Conservation (phyloP, 1,284 basidiomycete genomes). For the Ceratobasidium sp. region DNA sequence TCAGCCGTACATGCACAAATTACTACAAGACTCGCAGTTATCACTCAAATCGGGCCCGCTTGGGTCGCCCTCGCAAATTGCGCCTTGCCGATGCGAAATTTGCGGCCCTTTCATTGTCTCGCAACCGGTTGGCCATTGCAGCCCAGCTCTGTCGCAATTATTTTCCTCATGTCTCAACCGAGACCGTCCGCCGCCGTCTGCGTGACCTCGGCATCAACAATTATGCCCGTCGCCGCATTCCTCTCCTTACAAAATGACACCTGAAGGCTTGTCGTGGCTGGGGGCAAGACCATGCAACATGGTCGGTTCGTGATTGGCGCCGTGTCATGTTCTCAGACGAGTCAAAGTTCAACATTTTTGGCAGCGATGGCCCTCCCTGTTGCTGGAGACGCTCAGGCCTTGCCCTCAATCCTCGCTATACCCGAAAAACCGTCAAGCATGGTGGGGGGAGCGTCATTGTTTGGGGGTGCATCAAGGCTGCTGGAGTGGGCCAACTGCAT, state of each 20-base stretch:
- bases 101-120: slow-evolving; percentile 9
- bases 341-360: slow-evolving; percentile 10
- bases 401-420: neutral
- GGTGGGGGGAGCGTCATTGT: slow-evolving; percentile 20
- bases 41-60: neutral
- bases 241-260: neutral
- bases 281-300: slow-evolving; percentile 25
- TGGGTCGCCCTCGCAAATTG: slow-evolving; percentile 3
- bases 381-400: neutral
- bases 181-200: slow-evolving; percentile 2
- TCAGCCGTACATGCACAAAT: neutral
- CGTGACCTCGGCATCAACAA: neutral
- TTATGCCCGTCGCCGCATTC: neutral
- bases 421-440: slow-evolving; percentile 11
- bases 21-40: neutral
- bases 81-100: slow-evolving; percentile 1
- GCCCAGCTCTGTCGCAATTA: neutral
- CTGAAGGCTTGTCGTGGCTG: neutral
- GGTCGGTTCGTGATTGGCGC: slow-evolving; percentile 3
- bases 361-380: neutral
- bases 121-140: neutral
- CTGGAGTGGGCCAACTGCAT: neutral
- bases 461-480: neutral
- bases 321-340: slow-evolving; percentile 18
- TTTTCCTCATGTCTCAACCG: slow-evolving; percentile 9